phyloP scores from a whole-genome alignment of 2,329 filamentous ascomycete genomes.

The Mycosphaerella sp. region DNA sequence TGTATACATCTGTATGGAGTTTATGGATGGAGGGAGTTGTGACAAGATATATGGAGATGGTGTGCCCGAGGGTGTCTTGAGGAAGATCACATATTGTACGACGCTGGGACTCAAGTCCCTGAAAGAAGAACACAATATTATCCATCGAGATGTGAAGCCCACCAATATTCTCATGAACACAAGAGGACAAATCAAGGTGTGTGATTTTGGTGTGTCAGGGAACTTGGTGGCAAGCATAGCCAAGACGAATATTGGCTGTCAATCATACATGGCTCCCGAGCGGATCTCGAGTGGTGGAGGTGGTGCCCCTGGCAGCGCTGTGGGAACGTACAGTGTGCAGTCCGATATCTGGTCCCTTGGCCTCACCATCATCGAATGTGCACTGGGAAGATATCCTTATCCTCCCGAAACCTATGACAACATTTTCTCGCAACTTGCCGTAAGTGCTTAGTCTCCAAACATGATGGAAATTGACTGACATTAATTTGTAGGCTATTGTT shows the following conservation, averaged over 20 bases:
- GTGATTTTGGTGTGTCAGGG: conserved; percentile 94
- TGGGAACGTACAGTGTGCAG: conserved; percentile 93
- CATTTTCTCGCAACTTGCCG: conserved; percentile 94
- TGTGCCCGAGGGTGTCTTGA: conserved; percentile 78
- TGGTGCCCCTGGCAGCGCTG: conserved; percentile 62
- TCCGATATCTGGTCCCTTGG: conserved; percentile 98
- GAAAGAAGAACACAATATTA: conserved; percentile 98
- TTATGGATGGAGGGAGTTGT: conserved; percentile 97
- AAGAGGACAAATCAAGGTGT: conserved; percentile 90
- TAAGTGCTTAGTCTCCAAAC: conserved; percentile 49
- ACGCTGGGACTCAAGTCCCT: conserved; percentile 85
- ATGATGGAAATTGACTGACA: conserved; percentile 16
- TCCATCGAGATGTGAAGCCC: conserved; percentile 96
- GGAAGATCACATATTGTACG: conserved; percentile 85
- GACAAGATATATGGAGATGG: conserved; percentile 92
- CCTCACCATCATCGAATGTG: conserved; percentile 91
- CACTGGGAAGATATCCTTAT: conserved; percentile 89
- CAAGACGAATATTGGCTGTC: conserved; percentile 97
- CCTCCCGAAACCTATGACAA: conserved; percentile 96
- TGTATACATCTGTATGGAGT: conserved; percentile 99
- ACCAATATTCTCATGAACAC: conserved; percentile 97
- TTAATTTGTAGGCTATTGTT: conserved; percentile 71
- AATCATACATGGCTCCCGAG: conserved; percentile 99
- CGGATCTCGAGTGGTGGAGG: conserved; percentile 83
- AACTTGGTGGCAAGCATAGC: conserved; percentile 97